A percentile compares a stretch with the other conserved stretches of the same genome.
These are phyloP conservation scores for Anthoceros angustus DNA, from an alignment of 225 moss, liverwort and hornwort species.

Conservation along the genomic window DNA sequence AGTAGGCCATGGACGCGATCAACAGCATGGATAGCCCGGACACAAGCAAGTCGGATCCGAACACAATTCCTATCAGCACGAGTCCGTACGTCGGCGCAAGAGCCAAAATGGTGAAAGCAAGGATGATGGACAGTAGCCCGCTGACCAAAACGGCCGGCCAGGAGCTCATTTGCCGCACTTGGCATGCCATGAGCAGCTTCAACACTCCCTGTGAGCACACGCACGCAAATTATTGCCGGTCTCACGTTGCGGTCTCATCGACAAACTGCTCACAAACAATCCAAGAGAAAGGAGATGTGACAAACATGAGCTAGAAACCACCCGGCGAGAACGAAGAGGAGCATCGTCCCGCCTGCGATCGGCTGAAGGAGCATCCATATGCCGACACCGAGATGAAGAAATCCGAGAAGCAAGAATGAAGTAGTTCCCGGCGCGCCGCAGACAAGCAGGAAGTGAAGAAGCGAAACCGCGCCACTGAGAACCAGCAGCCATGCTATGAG, in stretches of 20 bases:
- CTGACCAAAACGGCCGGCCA: conserved; percentile 73
- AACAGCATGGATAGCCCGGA: conserved; percentile 35
- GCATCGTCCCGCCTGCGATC: conserved; percentile 16
- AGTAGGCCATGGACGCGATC: conserved; percentile 58
- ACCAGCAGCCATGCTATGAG: conserved; percentile 64
- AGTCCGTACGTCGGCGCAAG: conserved; percentile 33
- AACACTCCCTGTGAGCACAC: conserved; percentile 32
- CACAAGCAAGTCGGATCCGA: conserved; percentile 53
- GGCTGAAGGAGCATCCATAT: conserved; percentile 44
- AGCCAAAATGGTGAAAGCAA: conserved; percentile 47
- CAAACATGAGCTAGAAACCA: conserved; percentile 75
- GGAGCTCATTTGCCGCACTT: conserved; percentile 43
- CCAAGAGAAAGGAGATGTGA: neutral
- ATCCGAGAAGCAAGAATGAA: conserved; percentile 49
- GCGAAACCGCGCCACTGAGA: conserved; percentile 46
- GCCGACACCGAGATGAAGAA: conserved; percentile 50
- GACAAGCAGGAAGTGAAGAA: conserved; percentile 57
- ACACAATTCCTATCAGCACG: conserved; percentile 33
- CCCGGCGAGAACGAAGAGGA: conserved; percentile 39
- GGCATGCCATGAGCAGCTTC: conserved; percentile 60
- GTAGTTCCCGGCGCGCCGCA: conserved; percentile 87
- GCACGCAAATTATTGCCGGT: neutral
- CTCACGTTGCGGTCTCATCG: neutral
- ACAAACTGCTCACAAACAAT: neutral
- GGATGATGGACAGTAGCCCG: conserved; percentile 38